A percentile compares a stretch with the other conserved stretches of the same genome.
Evolutionary conservation across 2,329 filamentous ascomycete species (phyloP).

Genomic region (Scedosporium apiospermum): DNA sequence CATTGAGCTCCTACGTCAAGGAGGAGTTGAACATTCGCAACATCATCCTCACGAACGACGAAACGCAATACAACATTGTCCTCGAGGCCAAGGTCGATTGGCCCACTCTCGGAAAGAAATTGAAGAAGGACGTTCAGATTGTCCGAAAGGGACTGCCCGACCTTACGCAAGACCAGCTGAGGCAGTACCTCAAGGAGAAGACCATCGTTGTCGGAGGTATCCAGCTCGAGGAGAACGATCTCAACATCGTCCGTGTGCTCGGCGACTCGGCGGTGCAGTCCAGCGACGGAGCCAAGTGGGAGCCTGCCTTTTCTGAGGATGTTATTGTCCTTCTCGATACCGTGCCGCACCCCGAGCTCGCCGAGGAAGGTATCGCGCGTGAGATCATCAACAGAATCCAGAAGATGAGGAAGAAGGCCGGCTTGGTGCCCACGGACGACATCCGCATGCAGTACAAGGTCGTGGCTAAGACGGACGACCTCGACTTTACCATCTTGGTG

Average conservation of each 20-base stretch:
- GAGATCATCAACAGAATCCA: conserved; percentile 94
- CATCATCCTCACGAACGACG: conserved; percentile 69
- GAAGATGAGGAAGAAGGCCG: conserved; percentile 85
- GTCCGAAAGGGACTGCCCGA: conserved; percentile 75
- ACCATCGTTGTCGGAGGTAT: conserved; percentile 81
- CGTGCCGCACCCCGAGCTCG: conserved; percentile 72
- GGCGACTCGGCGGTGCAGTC: conserved; percentile 17
- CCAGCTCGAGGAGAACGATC: conserved; percentile 68
- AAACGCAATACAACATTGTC: conserved; percentile 74
- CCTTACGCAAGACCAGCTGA: conserved; percentile 69
- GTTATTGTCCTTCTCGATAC: conserved; percentile 86
- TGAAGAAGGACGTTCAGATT: conserved; percentile 79
- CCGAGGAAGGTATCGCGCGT: conserved; percentile 77
- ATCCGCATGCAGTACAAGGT: conserved; percentile 90
- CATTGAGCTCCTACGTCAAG: conserved; percentile 68
- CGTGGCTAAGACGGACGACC: conserved; percentile 65
- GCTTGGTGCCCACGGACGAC: conserved; percentile 83
- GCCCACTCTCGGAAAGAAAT: conserved; percentile 81
- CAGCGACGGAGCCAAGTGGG: conserved; percentile 21
- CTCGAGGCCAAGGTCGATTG: conserved; percentile 79
- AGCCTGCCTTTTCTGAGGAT: conserved; percentile 15
- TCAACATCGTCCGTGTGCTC: conserved; percentile 35
- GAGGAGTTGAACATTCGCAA: conserved; percentile 81
- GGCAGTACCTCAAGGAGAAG: conserved; percentile 63
- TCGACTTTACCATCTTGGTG: conserved; percentile 64